Conservation (phyloP, 2,329 filamentous ascomycete species). For the Fusarium sp. region DNA sequence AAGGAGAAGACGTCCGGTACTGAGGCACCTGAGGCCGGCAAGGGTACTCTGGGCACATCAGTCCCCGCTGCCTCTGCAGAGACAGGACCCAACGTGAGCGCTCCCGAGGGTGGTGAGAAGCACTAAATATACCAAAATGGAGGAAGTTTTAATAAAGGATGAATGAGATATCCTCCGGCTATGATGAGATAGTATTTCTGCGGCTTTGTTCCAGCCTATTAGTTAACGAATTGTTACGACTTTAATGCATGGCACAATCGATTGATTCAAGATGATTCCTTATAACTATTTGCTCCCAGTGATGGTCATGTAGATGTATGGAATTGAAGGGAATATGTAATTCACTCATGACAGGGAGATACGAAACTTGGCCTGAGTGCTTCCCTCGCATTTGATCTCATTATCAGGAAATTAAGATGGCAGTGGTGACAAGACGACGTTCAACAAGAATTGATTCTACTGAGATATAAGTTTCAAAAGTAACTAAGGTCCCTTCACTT, state of each 20-base stretch:
- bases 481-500: no score
- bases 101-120: slow-evolving; percentile 45
- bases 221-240: slow-evolving; percentile 44
- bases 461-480: no score
- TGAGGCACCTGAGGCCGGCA: slow-evolving; percentile 34
- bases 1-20: slow-evolving; percentile 58
- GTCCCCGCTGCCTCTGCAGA: slow-evolving; percentile 38
- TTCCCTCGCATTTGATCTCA: no score
- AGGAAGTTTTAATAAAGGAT: slow-evolving; percentile 11
- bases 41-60: slow-evolving; percentile 35
- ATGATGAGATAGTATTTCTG: slow-evolving; percentile 13
- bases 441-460: no score
- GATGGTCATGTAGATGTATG: no score
- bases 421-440: no score
- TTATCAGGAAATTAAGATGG: no score
- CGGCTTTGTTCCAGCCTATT: slow-evolving; percentile 19
- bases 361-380: no score
- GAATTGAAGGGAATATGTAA: no score
- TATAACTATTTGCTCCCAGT: neutral
- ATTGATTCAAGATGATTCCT: slow-evolving; percentile 32
- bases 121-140: slow-evolving; percentile 19
- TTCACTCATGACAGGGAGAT: no score
- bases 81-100: slow-evolving; percentile 40
- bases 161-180: slow-evolving; percentile 9
- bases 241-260: slow-evolving; percentile 37